A percentile compares a stretch with the other conserved stretches of the same genome.
Evolutionary conservation across 2,329 filamentous ascomycete species (phyloP).

Genomic region (Exophiala spinifera): DNA sequence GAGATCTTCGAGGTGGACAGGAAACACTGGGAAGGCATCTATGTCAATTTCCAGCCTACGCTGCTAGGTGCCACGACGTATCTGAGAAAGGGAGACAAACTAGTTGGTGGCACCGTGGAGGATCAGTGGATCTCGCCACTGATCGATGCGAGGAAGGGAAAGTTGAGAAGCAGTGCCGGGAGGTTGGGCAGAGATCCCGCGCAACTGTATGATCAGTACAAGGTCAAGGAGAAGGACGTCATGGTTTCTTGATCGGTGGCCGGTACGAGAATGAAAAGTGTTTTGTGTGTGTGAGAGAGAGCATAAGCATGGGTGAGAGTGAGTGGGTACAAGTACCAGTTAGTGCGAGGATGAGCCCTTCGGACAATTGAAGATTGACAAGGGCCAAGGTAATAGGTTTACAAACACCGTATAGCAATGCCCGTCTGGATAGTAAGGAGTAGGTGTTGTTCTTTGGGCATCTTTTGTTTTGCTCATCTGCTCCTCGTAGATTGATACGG

Average conservation of each 20-base stretch:
- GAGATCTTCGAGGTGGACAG: conserved; percentile 43
- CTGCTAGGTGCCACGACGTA: conserved; percentile 33
- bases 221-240: neutral
- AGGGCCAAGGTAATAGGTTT: too few relatives aligned
- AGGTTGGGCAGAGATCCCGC: conserved; percentile 21
- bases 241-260: neutral
- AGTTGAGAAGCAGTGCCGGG: conserved; percentile 25
- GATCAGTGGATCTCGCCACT: conserved; percentile 27
- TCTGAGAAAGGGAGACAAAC: conserved; percentile 26
- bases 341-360: too few relatives aligned
- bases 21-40: conserved; percentile 45
- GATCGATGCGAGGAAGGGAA: conserved; percentile 26
- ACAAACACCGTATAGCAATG: too few relatives aligned
- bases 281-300: too few relatives aligned
- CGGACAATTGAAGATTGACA: too few relatives aligned
- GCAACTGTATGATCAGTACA: conserved; percentile 18
- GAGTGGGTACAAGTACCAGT: too few relatives aligned
- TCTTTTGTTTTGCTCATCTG: too few relatives aligned
- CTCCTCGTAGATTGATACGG: too few relatives aligned
- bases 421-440: too few relatives aligned
- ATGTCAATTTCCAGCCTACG: conserved; percentile 38
- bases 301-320: too few relatives aligned
- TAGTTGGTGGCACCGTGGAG: conserved; percentile 23
- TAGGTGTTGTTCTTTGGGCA: too few relatives aligned
- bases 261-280: neutral